Base-by-base conservation (phyloP, 2,329 filamentous ascomycete genomes). In the Microsporum canis region DNA sequence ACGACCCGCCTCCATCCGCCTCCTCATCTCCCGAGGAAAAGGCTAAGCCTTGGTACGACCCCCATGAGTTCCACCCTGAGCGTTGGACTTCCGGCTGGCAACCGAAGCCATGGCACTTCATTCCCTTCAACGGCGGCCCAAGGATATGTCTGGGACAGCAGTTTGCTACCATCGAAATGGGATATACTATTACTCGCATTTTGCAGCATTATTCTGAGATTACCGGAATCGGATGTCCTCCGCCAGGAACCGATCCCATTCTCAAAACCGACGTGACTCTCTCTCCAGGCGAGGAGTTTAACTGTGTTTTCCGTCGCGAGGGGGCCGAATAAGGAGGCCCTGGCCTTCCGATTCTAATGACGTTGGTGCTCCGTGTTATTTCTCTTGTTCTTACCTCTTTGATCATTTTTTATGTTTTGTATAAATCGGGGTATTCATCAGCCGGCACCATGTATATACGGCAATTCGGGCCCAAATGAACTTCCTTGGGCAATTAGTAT, bases 161-260 rank as follows among this genome's bases (percentile, higher is more conserved):
- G 63, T 84, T 84, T 71, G 82, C 82, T 2, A 77, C 80, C 69
- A 79, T 81, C 2, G 81, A 84, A 71, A 83, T 83, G 79, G 78
- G 77, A 0, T 84, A 78, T 60, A 77, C 75, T 0, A 66, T 78
- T 17, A 72, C 75, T 43, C 65, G 76, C 33, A 72, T 78, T 43
- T 63, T 78, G 65, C 75, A 78, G 65, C 68, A 71, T 56, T 78
- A 72, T 65, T 71, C 74, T 64, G 65, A 68, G 39, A 70, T 78
- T 61, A 59, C 71, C 34, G 72, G 71, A 2, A 58, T 73, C 27
- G 70, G 70, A 0, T 66, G 67, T 7, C 66, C 59, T 61, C 64
- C 68, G n/a, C 60, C 60, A n/a, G 71, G 74, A 55, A 68, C 71
- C 49, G 72, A 75, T 65, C 73, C 73, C 2, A 63, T 64, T 49